Evolutionary conservation across 306 rosid genomes (phyloP).

Genomic region (Abrus pulchellus): DNA sequence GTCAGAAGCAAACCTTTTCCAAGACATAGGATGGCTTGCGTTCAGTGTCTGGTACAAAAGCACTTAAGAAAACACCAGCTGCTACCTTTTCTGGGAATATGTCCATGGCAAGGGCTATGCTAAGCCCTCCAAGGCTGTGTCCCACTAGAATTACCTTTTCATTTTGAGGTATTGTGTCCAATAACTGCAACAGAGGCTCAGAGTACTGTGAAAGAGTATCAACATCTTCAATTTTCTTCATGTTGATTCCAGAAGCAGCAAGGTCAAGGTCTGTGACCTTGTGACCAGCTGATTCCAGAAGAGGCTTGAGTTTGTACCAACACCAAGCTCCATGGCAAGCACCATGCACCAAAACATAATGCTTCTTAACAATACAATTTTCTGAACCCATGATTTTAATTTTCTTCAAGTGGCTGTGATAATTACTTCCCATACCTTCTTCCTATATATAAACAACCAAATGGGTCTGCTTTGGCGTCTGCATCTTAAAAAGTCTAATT

Average conservation of each 20-base stretch:
- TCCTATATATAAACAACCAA: not conserved
- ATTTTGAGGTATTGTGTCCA: constrained; percentile 50
- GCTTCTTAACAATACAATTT: constrained; percentile 22
- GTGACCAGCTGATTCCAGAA: constrained; percentile 67
- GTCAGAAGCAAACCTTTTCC: constrained; percentile 56
- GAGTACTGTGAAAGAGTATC: constrained; percentile 51
- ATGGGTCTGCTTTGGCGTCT: not conserved
- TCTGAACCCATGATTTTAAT: constrained; percentile 25
- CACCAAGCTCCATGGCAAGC: constrained; percentile 82
- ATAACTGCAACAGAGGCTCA: constrained; percentile 60
- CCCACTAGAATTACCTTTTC: constrained; percentile 77
- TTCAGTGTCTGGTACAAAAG: constrained; percentile 63
- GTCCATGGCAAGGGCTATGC: constrained; percentile 72
- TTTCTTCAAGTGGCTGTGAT: not conserved
- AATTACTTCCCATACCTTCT: not conserved
- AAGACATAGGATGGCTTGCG: constrained; percentile 61
- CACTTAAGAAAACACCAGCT: constrained; percentile 64
- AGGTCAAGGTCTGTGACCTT: constrained; percentile 63
- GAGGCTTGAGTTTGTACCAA: constrained; percentile 82
- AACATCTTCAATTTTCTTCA: constrained; percentile 57
- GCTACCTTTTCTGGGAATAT: constrained; percentile 59
- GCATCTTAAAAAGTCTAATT: not conserved
- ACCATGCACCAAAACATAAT: constrained; percentile 81
- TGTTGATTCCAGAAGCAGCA: constrained; percentile 68
- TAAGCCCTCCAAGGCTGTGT: constrained; percentile 77